A percentile compares a stretch with the other conserved stretches of the same genome.
Evolutionary conservation across 208 protist genomes (phyloP).

Genomic region (Leishmania gerbilli): DNA sequence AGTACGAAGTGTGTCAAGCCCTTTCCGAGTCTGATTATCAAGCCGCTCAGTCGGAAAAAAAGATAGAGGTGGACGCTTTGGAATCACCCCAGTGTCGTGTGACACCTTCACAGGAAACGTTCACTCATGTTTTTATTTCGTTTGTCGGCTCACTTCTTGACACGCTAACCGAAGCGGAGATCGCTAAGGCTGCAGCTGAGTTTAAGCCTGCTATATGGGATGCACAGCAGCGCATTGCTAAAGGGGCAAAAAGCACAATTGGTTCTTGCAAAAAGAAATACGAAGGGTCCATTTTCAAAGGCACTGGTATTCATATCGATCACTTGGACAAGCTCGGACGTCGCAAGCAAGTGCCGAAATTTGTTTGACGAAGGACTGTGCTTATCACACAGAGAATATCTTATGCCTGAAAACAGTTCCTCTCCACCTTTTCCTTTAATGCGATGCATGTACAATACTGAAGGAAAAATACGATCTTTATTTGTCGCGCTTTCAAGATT

Average conservation of each 20-base stretch:
- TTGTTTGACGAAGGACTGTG: constrained; percentile 5
- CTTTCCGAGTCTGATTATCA: constrained; percentile 50
- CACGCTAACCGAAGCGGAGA: constrained; percentile 69
- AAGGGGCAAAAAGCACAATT: constrained; percentile 35
- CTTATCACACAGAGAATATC: constrained; percentile 5
- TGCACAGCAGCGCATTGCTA: constrained; percentile 57
- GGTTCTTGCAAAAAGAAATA: constrained; percentile 15
- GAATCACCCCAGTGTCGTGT: constrained; percentile 19
- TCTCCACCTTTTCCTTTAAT: neutral
- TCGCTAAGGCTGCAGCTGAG: constrained; percentile 36
- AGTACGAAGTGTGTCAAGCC: constrained; percentile 47
- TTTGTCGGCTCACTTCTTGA: constrained; percentile 69
- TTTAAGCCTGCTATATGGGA: constrained; percentile 72
- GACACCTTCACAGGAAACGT: constrained; percentile 40
- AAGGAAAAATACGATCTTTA: too few relatives aligned
- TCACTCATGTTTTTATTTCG: constrained; percentile 46
- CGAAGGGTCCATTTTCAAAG: constrained; percentile 20
- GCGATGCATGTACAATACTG: neutral
- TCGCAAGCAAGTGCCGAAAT: constrained; percentile 40
- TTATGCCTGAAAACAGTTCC: neutral
- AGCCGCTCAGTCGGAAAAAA: constrained; percentile 4
- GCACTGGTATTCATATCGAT: constrained; percentile 70
- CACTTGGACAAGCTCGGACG: constrained; percentile 75
- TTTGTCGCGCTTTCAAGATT: neutral
- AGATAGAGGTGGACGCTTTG: constrained; percentile 3